Percentiles rank a stretch among this genome's conserved stretches.
Conservation (phyloP, 1,284 basidiomycete species). For the Apiotrichum siamense region DNA sequence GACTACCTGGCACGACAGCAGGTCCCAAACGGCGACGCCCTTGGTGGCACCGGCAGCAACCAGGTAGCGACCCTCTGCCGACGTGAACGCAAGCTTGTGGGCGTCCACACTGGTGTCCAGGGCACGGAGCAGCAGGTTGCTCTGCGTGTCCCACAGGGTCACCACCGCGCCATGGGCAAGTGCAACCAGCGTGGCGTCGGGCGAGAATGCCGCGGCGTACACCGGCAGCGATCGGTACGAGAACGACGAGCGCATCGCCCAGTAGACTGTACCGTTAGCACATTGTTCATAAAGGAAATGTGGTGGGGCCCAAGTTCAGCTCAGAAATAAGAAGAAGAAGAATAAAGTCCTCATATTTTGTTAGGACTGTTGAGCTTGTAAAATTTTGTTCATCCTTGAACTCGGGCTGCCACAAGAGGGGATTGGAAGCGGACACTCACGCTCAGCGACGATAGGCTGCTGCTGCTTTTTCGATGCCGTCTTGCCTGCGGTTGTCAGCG, state of each 20-base stretch:
- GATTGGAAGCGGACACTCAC: constrained; percentile 32
- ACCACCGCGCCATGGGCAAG: constrained; percentile 65
- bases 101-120: constrained; percentile 54
- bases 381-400: constrained; percentile 39
- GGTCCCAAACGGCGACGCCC: constrained; percentile 71
- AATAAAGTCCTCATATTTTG: constrained; percentile 33
- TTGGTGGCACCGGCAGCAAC: constrained; percentile 54
- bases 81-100: constrained; percentile 42
- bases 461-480: constrained; percentile 26
- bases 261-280: constrained; percentile 57
- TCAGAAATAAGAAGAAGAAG: constrained; percentile 49
- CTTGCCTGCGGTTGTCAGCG: constrained; percentile 31
- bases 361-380: constrained; percentile 50
- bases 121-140: constrained; percentile 60
- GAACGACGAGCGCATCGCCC: constrained; percentile 67
- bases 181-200: constrained; percentile 78
- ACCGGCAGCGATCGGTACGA: constrained; percentile 65
- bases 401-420: constrained; percentile 3
- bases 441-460: constrained; percentile 26
- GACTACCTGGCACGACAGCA: constrained; percentile 56
- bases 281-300: background rate
- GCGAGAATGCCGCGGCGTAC: constrained; percentile 66
- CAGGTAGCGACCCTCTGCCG: constrained; percentile 48
- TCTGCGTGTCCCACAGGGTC: constrained; percentile 69
- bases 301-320: constrained; percentile 7